phyloP scores from a whole-genome alignment of 1,284 basidiomycete species.

The Anthracocystis setariae region DNA sequence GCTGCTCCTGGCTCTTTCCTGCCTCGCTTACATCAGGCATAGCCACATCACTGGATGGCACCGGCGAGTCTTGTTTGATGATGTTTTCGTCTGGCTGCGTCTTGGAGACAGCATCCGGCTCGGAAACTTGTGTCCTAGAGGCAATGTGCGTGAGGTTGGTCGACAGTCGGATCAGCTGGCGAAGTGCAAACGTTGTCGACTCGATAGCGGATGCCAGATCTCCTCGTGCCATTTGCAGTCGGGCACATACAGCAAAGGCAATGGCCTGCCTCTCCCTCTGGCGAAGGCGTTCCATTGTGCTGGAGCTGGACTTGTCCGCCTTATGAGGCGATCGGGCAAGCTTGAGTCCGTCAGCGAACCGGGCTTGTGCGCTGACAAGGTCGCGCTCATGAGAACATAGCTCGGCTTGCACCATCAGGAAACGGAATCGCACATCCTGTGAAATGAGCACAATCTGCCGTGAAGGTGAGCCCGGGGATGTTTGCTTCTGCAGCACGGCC shows the following conservation, averaged over 20 bases:
- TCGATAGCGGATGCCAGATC: conserved; percentile 38
- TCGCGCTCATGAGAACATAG: conserved; percentile 16
- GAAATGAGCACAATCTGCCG: conserved; percentile 19
- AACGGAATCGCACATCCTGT: conserved; percentile 40
- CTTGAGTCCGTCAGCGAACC: conserved; percentile 35
- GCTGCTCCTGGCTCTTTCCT: conserved; percentile 4
- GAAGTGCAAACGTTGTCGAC: conserved; percentile 32
- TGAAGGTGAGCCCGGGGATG: conserved; percentile 7
- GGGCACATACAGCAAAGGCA: conserved; percentile 26
- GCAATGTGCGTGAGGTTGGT: conserved; percentile 25
- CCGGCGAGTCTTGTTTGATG: not conserved
- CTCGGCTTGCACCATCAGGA: conserved; percentile 40
- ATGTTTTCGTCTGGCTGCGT: conserved; percentile 4
- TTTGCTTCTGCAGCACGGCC: conserved; percentile 5
- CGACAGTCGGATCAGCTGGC: conserved; percentile 31
- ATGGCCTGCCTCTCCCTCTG: conserved; percentile 41
- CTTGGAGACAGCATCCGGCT: conserved; percentile 4
- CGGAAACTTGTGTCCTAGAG: conserved; percentile 10
- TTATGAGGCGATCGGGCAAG: conserved; percentile 20
- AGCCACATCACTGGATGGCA: conserved; percentile 25
- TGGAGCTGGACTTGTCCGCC: conserved; percentile 14
- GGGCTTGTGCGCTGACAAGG: conserved; percentile 20
- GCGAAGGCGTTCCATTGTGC: conserved; percentile 29
- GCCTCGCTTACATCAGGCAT: conserved; percentile 9
- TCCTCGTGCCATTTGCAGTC: conserved; percentile 29